Base-by-base conservation (phyloP, 2,329 filamentous ascomycete species). In the Cladosporium sphaerospermum region DNA sequence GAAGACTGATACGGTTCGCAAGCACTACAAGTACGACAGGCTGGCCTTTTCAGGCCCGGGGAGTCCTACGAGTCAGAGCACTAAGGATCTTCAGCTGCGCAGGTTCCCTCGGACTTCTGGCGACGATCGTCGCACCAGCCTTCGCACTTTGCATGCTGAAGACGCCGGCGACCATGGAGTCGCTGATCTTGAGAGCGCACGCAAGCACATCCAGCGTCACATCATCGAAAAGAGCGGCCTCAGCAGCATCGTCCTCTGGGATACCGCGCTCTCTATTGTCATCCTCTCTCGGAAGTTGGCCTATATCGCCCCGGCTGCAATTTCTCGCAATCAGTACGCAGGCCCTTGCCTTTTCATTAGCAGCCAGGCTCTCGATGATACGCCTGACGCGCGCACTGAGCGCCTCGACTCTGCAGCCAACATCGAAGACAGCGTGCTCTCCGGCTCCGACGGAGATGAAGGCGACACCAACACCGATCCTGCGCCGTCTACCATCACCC, bases 201-300 rank as follows among this genome's bases (percentile, higher is more conserved):
- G 71, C n/a, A 72, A 65, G 56, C 70, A 67, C 52, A 62, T 74
- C 13, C 70, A 74, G 59, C 66, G 71, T 13, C 64, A 66, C 13
- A 62, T 65, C 40, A 68, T 75, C 40, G 65, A 66, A 32, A 58
- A 67, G 9, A 42, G 59, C 32, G 67, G 67, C 18, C 59, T 60
- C 13, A 50, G 56, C 14, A 64, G 61, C 33, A 66, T 69, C 11
- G 65, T 72, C 37, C 61, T 75, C 4, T 75, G 72, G 72, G 58
- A 57, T 11, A 62, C 66, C 32, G 66, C 67, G 5, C 55, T 74
- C 4, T 59, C 57, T 43, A 57, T 69, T 36, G 61, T 71, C 11
- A 56, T 57, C 10, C 54, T 59, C 3, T 62, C 69, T 8, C 64
- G 70, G 18, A 58, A 63, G n/a, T 51, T 71, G 8, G 54, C 54